Evolutionary conservation across 177 flowering plant genomes (phyloP), one percentile per base, ranked within the genome.

Genomic region (Vitis hybrid): DNA sequence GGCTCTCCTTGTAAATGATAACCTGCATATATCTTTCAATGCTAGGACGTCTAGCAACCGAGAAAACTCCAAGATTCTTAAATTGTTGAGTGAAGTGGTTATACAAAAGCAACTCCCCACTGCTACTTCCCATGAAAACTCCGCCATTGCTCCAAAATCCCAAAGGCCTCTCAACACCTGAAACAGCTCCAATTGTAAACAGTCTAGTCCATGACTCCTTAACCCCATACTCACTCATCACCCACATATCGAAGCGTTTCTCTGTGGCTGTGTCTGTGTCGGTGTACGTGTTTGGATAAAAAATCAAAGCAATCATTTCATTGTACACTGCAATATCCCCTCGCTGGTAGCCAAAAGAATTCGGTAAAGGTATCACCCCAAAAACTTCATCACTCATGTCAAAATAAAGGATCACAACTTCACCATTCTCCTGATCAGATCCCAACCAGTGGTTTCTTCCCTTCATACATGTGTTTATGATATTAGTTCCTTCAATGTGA

Each of bases 1-100:
- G n/a, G 50, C 77, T 75, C 73, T 64, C 73, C 52, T 47, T 64
- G 53, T 65, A 59, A 65, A 59, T 65, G 33, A 75, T n/a, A 11
- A 75, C 53, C 22, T 70, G 61, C 65, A 70, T 11, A 24, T 11
- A 54, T 15, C 65, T 66, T 22, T 59, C 68, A 59, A 75, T 2
- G 28, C 65, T 57, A 54, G 61, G 71, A 19, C 7, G 9, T 38
- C 6, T 7, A 38, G 47, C 6, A 5, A 5, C 9, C 47, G 47
- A 38, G 47, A 7, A 38, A 7, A 38, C 47, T 38, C 9, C 47
- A 38, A 38, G 47, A 38, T 38, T 65, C 56, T 28, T 65, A 19
- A 13, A 65, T 54, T 65, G 31, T 38, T 47, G 14, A 11, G 28
- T 47, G 20, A 1, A 31, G 11, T 2, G 13, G 52, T 70, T 50